Base-by-base conservation (phyloP, 2,329 filamentous ascomycete species). In the Penicillium sp. region DNA sequence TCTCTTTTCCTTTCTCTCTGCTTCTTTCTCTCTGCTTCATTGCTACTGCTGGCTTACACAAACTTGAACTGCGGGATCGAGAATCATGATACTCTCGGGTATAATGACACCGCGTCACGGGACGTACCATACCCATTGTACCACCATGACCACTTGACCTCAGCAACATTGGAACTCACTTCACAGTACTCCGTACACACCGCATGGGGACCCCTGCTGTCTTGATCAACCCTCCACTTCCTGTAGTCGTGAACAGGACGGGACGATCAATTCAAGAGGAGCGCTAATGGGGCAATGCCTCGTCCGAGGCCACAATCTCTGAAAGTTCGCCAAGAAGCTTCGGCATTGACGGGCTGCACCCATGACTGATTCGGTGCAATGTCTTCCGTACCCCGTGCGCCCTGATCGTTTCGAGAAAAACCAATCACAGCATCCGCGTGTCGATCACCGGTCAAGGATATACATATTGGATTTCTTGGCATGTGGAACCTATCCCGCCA, bases 391-490 rank as follows among this genome's bases (percentile, higher is more conserved):
- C 31, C 6, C 4, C 20, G 15, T 15, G 18, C 9, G 27, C n/a
- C n/a, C 15, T 18, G 6, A 8, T 18, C 15, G 32, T 35, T 18
- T 35, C 15, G 32, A 35, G 15, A 3, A 25, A 25, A 27, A 47
- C 42, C 15, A 18, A 18, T 38, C 39, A 20, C 27, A 37, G 23
- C n/a, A 38, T 23, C 12, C 15, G 25, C 25, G 9, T 23, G 20
- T 23, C 41, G 44, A 46, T 53, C 38, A 44, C 47, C 50, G 37
- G 35, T 47, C 10, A 38, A 55, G 31, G 29, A 35, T 41, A 18
- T 18, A 18, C 15, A 55, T 44, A 48, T 53, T 55, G 40, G 24
- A 43, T 46, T 48, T 42, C 50, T 57, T 57, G 50, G 45, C 56
- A 49, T 31, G 50, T 55, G 54, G 45, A 31, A 46, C 47, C 45